A percentile compares a stretch with the other conserved stretches of the same genome.
Evolutionary conservation across 2,329 filamentous ascomycete species (phyloP).

Genomic region (Talaromyces albobiverticillius): DNA sequence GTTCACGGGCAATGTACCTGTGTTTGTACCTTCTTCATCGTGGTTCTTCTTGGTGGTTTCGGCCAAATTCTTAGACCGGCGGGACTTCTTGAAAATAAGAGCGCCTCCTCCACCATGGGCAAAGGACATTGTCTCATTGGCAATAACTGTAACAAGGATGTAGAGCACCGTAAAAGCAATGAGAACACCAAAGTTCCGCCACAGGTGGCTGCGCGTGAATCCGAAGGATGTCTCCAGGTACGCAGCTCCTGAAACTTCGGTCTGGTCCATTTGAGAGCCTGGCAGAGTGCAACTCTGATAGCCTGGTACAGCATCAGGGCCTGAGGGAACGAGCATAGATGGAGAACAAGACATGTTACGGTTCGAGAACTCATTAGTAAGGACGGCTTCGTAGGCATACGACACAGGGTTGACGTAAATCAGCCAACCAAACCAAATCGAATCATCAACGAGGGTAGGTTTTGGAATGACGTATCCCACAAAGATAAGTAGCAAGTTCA

Average conservation of each 20-base stretch:
- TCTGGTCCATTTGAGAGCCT: conserved; percentile 54
- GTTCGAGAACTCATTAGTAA: conserved; percentile 64
- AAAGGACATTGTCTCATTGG: conserved; percentile 67
- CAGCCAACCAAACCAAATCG: conserved; percentile 65
- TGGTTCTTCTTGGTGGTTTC: conserved; percentile 23
- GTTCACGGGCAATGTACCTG: conserved; percentile 1
- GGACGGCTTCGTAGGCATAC: conserved; percentile 66
- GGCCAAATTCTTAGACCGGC: conserved; percentile 42
- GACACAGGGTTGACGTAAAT: conserved; percentile 51
- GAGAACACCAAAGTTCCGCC: conserved; percentile 74
- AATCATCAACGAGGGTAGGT: conserved; percentile 54
- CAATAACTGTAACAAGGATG: conserved; percentile 66
- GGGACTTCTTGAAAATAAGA: conserved; percentile 65
- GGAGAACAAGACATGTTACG: conserved; percentile 58
- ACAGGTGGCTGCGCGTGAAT: conserved; percentile 58
- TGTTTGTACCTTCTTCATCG: conserved; percentile 12
- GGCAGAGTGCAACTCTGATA: conserved; percentile 63
- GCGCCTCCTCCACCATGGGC: conserved; percentile 63
- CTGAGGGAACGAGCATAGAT: conserved; percentile 55
- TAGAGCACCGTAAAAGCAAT: conserved; percentile 75
- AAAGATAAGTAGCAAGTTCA: conserved; percentile 63
- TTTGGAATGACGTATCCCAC: conserved; percentile 69
- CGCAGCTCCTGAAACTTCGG: conserved; percentile 50
- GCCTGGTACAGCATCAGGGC: conserved; percentile 52
- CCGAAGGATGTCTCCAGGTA: conserved; percentile 57